Conservation (phyloP, 768 basidiomycete species). For the Amanita phalloides region DNA sequence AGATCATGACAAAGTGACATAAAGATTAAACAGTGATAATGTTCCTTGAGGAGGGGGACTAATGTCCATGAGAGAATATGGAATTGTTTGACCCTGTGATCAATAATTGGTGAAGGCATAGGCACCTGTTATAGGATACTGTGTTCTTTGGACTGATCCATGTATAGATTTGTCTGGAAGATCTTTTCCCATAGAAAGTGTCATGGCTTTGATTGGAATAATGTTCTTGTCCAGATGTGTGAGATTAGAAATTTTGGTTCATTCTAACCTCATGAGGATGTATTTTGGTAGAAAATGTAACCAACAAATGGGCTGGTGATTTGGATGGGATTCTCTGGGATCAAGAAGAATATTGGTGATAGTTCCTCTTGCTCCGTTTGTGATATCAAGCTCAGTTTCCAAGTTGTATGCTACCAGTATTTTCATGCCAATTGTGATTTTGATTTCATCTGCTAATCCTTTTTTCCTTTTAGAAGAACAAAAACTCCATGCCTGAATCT, state of each 20-base stretch:
- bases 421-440: no score
- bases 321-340: not conserved
- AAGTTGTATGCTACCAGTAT: no score
- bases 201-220: not conserved
- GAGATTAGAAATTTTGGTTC: not conserved
- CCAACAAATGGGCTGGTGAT: not conserved
- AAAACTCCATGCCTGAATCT: no score
- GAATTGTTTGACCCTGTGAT: not conserved
- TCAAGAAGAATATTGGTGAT: not conserved
- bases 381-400: not conserved
- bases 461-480: no score
- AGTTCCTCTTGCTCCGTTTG: not conserved
- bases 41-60: no score
- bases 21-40: not conserved
- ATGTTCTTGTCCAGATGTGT: not conserved
- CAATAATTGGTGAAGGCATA: not conserved
- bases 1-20: not conserved
- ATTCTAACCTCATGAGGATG: not conserved
- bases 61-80: not conserved
- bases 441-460: no score
- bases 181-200: not conserved
- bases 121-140: not conserved
- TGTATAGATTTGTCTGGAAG: not conserved
- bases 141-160: not conserved
- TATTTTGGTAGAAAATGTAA: not conserved